Percentiles rank a stretch among this genome's conserved stretches.
Conservation (phyloP, 163 green algal species). For the Chlorella variabilis region DNA sequence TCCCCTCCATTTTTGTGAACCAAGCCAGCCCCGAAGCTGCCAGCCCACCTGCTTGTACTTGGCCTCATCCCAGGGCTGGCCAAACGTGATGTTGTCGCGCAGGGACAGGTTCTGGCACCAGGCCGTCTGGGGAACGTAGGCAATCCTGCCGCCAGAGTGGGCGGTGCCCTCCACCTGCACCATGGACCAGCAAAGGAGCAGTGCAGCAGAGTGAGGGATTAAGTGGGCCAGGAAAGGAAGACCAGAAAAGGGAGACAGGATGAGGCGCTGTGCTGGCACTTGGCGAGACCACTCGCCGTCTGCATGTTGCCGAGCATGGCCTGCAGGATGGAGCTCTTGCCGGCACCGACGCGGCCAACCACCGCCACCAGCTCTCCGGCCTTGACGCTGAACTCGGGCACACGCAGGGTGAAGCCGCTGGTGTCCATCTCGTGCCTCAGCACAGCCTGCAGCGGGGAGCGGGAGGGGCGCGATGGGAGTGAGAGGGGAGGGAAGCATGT, state of each 20-base stretch:
- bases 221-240: too few species aligned
- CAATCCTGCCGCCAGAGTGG: slow-evolving; percentile 44
- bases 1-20: too few species aligned
- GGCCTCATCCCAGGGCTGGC: slow-evolving; percentile 35
- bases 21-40: too few species aligned
- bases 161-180: slow-evolving; percentile 15
- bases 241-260: too few species aligned
- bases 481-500: neutral
- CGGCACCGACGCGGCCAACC: slow-evolving; percentile 74
- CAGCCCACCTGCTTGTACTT: slow-evolving; percentile 24
- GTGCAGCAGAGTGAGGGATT: neutral
- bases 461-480: neutral
- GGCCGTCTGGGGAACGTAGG: slow-evolving; percentile 69
- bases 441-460: slow-evolving; percentile 12
- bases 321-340: slow-evolving; percentile 79
- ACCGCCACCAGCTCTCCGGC: slow-evolving; percentile 69
- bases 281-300: slow-evolving; percentile 8
- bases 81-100: slow-evolving; percentile 55
- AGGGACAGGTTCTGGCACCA: slow-evolving; percentile 74
- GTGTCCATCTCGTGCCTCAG: slow-evolving; percentile 17
- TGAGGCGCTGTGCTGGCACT: too few species aligned
- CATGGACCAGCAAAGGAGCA: neutral
- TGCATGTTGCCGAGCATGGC: slow-evolving; percentile 79
- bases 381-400: slow-evolving; percentile 61
- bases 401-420: slow-evolving; percentile 48